A percentile compares a stretch with the other conserved stretches of the same genome.
phyloP scores from a whole-genome alignment of 2,329 filamentous ascomycete species.

The Neopestalotiopsis sp. region DNA sequence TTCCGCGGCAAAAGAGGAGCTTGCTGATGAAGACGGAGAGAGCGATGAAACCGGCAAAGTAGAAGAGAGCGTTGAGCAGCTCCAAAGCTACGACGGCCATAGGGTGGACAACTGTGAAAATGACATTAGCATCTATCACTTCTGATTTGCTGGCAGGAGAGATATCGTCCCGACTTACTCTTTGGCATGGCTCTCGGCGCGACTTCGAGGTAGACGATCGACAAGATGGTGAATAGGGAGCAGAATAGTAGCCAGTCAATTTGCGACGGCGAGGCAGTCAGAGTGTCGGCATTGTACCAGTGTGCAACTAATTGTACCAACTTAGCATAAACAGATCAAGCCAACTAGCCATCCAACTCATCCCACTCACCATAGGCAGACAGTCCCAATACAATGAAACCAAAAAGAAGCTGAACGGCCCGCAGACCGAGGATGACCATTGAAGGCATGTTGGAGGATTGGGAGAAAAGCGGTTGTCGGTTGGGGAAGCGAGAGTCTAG shows the following conservation, averaged over 20 bases:
- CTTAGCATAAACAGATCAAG: neutral
- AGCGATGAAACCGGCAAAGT: slow-evolving; percentile 65
- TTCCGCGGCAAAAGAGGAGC: slow-evolving; percentile 62
- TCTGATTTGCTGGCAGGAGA: no score
- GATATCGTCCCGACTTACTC: slow-evolving; percentile 35
- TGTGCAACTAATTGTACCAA: slow-evolving; percentile 55
- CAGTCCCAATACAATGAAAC: slow-evolving; percentile 52
- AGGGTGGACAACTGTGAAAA: slow-evolving; percentile 48
- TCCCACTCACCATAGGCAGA: slow-evolving; percentile 53
- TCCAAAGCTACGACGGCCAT: slow-evolving; percentile 57
- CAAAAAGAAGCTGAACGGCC: slow-evolving; percentile 50
- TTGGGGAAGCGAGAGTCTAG: slow-evolving; percentile 35
- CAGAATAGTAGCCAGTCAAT: slow-evolving; percentile 64
- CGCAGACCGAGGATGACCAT: slow-evolving; percentile 49
- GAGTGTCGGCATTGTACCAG: slow-evolving; percentile 64
- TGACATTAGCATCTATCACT: neutral
- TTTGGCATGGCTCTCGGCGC: slow-evolving; percentile 51
- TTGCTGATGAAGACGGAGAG: slow-evolving; percentile 61
- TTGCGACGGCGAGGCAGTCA: slow-evolving; percentile 58
- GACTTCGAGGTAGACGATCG: slow-evolving; percentile 59
- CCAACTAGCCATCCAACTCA: neutral
- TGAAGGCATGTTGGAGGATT: slow-evolving; percentile 44
- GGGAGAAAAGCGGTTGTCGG: slow-evolving; percentile 29
- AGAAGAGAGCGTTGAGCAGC: slow-evolving; percentile 58
- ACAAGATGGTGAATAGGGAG: slow-evolving; percentile 59